Conservation (phyloP, 2,329 filamentous ascomycete genomes). For the Stemphylium vesicarium region DNA sequence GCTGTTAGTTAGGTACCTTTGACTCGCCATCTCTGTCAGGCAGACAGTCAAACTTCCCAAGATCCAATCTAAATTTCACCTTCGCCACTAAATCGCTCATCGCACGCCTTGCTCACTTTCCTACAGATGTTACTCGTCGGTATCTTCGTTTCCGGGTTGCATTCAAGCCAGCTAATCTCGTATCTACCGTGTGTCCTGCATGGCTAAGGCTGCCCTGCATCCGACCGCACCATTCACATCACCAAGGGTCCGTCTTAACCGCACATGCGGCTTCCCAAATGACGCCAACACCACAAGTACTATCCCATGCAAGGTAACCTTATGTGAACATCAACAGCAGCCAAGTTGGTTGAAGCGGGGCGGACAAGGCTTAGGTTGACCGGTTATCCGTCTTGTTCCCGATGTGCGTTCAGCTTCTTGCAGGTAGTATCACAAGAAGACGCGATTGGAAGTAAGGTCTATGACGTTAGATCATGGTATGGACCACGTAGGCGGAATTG, state of each 20-base stretch:
- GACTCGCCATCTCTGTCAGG: neutral
- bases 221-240: slow-evolving; percentile 7
- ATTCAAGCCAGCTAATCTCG: slow-evolving; percentile 10
- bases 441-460: slow-evolving; percentile 12
- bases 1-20: neutral
- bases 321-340: slow-evolving; percentile 17
- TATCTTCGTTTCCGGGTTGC: slow-evolving; percentile 1
- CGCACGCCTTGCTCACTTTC: neutral
- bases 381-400: slow-evolving; percentile 11
- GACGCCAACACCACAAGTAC: slow-evolving; percentile 6
- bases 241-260: neutral
- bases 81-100: neutral
- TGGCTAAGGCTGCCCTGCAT: slow-evolving; percentile 13
- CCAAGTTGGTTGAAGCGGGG: slow-evolving; percentile 5
- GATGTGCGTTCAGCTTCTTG: neutral
- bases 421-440: neutral
- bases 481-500: neutral
- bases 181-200: neutral
- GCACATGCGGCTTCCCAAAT: slow-evolving; percentile 5
- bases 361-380: slow-evolving; percentile 14
- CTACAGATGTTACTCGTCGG: neutral
- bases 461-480: slow-evolving; percentile 14
- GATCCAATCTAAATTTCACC: neutral
- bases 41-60: neutral
- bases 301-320: slow-evolving; percentile 13